Evolutionary conservation across 2,329 filamentous ascomycete species (phyloP).

Genomic region (Knufia petricola): DNA sequence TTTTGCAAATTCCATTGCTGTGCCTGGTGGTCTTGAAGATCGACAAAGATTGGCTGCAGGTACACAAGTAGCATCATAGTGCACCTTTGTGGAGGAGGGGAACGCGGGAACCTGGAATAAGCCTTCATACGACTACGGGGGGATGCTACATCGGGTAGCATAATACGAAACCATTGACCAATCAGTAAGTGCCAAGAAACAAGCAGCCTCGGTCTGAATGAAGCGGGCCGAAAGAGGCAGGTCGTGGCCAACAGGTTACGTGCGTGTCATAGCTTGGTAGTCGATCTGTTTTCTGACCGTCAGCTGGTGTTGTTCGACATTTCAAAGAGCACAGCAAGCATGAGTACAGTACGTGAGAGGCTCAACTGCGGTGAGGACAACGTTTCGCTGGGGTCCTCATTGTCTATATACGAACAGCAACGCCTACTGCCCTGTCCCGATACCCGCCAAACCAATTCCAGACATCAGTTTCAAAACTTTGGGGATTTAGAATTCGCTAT

Average conservation of each 20-base stretch:
- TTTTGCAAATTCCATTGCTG: neutral
- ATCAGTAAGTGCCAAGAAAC: neutral
- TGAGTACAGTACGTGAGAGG: too few species aligned
- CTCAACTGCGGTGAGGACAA: too few species aligned
- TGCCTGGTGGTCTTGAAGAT: neutral
- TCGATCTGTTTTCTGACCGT: too few species aligned
- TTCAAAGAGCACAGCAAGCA: too few species aligned
- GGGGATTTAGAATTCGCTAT: too few species aligned
- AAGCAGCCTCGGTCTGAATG: neutral
- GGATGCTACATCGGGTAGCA: neutral
- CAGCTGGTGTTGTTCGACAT: too few species aligned
- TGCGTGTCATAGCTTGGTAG: too few species aligned
- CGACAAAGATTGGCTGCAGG: neutral
- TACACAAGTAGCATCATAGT: neutral
- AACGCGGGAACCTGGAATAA: neutral
- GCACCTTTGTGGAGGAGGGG: neutral
- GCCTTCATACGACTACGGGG: neutral
- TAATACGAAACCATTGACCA: neutral
- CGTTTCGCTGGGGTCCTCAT: too few species aligned
- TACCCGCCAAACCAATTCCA: too few species aligned
- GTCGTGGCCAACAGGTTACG: neutral
- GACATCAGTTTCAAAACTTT: too few species aligned
- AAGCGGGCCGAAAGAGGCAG: neutral
- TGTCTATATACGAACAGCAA: too few species aligned
- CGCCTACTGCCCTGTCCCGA: too few species aligned